Evolutionary conservation across 2,329 filamentous ascomycete genomes (phyloP), one percentile per base, ranked within the genome.

Genomic region (Botrytis byssoidea): DNA sequence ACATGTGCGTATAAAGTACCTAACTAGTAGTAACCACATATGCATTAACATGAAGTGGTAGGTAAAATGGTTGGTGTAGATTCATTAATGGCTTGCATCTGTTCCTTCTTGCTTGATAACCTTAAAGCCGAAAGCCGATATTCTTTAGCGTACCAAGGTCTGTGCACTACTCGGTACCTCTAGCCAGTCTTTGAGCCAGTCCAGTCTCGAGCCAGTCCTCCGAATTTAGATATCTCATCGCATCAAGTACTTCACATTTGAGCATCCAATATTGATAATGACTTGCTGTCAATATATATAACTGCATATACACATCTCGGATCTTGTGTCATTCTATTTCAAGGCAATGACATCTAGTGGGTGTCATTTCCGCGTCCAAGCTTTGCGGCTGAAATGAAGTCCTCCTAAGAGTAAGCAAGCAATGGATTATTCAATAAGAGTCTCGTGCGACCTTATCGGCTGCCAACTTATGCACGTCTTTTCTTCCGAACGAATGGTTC

Each of bases 401-500:
- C 10, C 29, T 29, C 18, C 35, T 29, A n/a, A 22, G 46, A 51
- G 22, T 51, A 65, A 51, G 59, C 25, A 71, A 35, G n/a, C 35
- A 22, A 29, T 40, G 35, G 18, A 68, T 42, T 32, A 5, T 37
- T 42, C 42, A n/a, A 51, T 6, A 7, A 29, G 42, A 29, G 42
- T 48, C 42, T 71, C 42, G 69, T 71, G 69, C 35, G 44, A 71
- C 69, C 44, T 40, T 60, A 40, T 48, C 32, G 59, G 67, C 40
- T n/a, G 29, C 67, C 35, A 32, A 42, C 55, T 59, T 44, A 67
- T 72, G 70, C 70, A 72, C 20, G 18, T 72, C 60, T 72, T 55
- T 22, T 29, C 70, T 71, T 71, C 70, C 60, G 70, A 70, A 18
- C 68, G 37, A 70, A 70, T 70, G 55, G 68, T 61, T 61, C 55